These are phyloP conservation scores for Ramaria rubella DNA, from an alignment of 768 basidiomycete genomes.

Conservation along the genomic window DNA sequence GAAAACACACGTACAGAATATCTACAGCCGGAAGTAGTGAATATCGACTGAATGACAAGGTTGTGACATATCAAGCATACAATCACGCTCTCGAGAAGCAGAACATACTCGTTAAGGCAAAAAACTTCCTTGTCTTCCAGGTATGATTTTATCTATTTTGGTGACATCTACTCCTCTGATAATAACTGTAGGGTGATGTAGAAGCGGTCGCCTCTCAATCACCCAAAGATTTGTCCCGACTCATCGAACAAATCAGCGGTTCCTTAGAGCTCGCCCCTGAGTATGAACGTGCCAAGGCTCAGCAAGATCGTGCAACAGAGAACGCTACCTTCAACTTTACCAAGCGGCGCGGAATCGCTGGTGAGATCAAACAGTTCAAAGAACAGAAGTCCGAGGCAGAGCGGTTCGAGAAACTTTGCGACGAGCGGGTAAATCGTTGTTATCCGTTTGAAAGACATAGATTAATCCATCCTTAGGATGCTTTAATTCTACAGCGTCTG, in stretches of 20 bases:
- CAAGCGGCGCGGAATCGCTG: slow-evolving; percentile 86
- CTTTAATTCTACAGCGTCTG: slow-evolving; percentile 71
- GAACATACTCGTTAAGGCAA: slow-evolving; percentile 97
- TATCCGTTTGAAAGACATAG: neutral
- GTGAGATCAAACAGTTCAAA: slow-evolving; percentile 95
- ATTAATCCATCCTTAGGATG: slow-evolving; percentile 47
- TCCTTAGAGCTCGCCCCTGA: slow-evolving; percentile 83
- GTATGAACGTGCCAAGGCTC: slow-evolving; percentile 84
- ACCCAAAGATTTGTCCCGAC: slow-evolving; percentile 77
- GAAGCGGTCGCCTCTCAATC: slow-evolving; percentile 96
- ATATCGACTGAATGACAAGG: slow-evolving; percentile 76
- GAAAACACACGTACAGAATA: slow-evolving; percentile 48
- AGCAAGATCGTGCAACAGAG: slow-evolving; percentile 86
- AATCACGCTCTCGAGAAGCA: slow-evolving; percentile 81
- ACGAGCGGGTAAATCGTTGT: slow-evolving; percentile 54
- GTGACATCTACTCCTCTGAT: neutral
- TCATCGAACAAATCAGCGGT: slow-evolving; percentile 94
- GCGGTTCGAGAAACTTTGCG: slow-evolving; percentile 69
- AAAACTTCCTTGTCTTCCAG: slow-evolving; percentile 99
- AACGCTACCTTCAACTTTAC: slow-evolving; percentile 93
- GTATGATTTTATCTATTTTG: neutral
- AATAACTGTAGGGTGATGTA: slow-evolving; percentile 67
- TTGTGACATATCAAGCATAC: slow-evolving; percentile 83
- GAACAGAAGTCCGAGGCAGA: slow-evolving; percentile 94
- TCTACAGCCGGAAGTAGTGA: slow-evolving; percentile 83